Percentiles rank a stretch among this genome's conserved stretches.
Conservation (phyloP, 2,329 filamentous ascomycete genomes). For the Epichloe scottii region DNA sequence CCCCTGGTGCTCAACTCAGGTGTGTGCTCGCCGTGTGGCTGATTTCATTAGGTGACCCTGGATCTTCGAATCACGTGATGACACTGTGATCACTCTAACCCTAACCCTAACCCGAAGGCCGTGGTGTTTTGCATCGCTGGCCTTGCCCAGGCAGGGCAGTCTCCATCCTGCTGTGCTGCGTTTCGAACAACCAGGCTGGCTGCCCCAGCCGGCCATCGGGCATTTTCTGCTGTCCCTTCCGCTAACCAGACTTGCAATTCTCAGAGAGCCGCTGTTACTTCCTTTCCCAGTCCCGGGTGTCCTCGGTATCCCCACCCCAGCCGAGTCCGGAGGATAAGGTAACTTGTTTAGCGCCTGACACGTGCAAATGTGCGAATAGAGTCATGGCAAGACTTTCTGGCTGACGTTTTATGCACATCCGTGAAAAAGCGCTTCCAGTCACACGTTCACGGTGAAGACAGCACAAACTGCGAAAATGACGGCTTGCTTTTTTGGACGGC, state of each 20-base stretch:
- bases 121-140: too few relatives aligned
- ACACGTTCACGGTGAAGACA: not conserved
- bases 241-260: not conserved
- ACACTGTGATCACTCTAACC: not conserved
- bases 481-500: not conserved
- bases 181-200: not conserved
- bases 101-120: not conserved
- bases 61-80: not conserved
- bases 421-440: not conserved
- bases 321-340: slow-evolving; percentile 4
- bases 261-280: not conserved
- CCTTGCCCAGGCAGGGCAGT: not conserved
- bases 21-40: not conserved
- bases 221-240: not conserved
- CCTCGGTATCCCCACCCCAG: slow-evolving; percentile 1
- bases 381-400: too few relatives aligned
- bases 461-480: not conserved
- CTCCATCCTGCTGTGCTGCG: too few relatives aligned
- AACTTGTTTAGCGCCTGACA: slow-evolving; percentile 2
- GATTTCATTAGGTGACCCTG: not conserved
- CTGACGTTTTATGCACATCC: not conserved
- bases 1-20: not conserved
- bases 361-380: not conserved
- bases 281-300: not conserved
- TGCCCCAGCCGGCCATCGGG: not conserved